Conservation (phyloP, 1,284 basidiomycete species). For the Vanrija sp. region DNA sequence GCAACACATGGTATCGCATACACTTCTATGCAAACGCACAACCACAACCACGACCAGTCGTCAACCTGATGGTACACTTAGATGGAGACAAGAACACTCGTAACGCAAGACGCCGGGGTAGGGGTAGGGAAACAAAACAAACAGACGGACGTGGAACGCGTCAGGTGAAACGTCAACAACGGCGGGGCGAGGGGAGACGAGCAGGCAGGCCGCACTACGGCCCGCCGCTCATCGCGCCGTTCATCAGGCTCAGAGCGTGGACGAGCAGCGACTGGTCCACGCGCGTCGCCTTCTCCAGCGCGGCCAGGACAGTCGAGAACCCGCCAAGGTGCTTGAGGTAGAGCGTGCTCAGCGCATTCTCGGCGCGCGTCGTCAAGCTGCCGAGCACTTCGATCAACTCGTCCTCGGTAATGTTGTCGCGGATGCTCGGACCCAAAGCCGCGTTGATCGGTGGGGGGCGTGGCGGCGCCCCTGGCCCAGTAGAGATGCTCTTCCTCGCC, state of each 20-base stretch:
- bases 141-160: too few species aligned
- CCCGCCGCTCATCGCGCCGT: conserved; percentile 17
- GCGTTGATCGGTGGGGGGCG: conserved; percentile 4
- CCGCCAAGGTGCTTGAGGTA: conserved; percentile 49
- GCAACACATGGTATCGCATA: too few species aligned
- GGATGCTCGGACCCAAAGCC: conserved; percentile 64
- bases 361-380: conserved; percentile 68
- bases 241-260: conserved; percentile 41
- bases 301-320: conserved; percentile 44
- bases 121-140: not conserved
- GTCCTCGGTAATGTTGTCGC: conserved; percentile 67
- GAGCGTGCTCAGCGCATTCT: conserved; percentile 70
- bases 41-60: too few species aligned
- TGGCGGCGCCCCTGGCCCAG: not conserved
- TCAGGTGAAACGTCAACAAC: not conserved
- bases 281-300: conserved; percentile 43
- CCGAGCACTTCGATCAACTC: conserved; percentile 73
- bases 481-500: conserved; percentile 4
- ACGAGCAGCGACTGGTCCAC: conserved; percentile 35
- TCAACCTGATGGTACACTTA: too few species aligned
- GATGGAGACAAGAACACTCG: too few species aligned
- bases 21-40: too few species aligned
- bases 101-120: not conserved
- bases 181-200: not conserved
- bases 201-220: not conserved